Evolutionary conservation across 179 eudicot species (phyloP).

Genomic region (Silene noctiflora): DNA sequence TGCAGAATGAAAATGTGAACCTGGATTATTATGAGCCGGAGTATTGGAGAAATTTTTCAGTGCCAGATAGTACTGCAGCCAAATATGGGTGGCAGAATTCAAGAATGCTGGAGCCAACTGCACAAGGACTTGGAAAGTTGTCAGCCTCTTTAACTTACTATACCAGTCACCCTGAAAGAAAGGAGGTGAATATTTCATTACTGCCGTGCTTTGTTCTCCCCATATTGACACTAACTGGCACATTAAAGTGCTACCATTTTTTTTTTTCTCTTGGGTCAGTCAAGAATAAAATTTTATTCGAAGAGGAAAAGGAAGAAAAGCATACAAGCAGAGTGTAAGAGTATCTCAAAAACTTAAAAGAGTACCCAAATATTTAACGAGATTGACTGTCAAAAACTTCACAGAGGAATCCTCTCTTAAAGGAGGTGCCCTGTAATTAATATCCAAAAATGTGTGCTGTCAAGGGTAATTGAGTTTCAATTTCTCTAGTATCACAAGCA

Average conservation of each 20-base stretch:
- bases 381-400: background rate
- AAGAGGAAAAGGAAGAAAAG: slow-evolving; percentile 11
- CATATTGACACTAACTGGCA: background rate
- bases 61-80: slow-evolving; percentile 40
- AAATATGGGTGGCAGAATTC: slow-evolving; percentile 47
- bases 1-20: slow-evolving; percentile 71
- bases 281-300: background rate
- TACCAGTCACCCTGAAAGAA: slow-evolving; percentile 40
- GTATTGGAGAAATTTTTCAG: slow-evolving; percentile 51
- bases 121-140: slow-evolving; percentile 70
- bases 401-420: background rate
- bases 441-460: background rate
- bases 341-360: background rate
- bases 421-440: background rate
- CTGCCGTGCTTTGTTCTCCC: background rate
- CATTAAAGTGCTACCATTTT: background rate
- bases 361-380: background rate
- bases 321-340: background rate
- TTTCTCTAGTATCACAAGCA: background rate
- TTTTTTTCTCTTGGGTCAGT: background rate
- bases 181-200: slow-evolving; percentile 45
- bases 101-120: slow-evolving; percentile 53
- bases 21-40: slow-evolving; percentile 58
- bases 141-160: slow-evolving; percentile 61
- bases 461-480: slow-evolving; percentile 1